Evolutionary conservation across 129 eudicot species (phyloP).

Genomic region (Flaveria brownii): DNA sequence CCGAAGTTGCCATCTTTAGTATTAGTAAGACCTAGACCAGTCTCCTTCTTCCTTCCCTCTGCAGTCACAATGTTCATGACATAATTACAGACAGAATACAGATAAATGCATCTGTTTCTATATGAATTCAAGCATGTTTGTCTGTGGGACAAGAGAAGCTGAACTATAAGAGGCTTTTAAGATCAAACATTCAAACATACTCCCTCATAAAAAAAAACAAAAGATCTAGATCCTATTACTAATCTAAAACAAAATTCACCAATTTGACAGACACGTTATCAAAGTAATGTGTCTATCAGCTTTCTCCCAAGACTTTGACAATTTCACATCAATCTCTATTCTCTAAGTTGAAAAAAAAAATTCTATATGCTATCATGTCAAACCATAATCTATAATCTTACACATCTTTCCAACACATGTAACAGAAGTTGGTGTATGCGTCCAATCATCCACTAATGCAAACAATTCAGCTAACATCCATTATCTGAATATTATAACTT

Average conservation of each 20-base stretch:
- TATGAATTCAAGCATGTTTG: not conserved
- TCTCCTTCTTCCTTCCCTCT: slow-evolving; percentile 45
- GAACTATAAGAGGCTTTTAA: slow-evolving; percentile 6
- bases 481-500: not conserved
- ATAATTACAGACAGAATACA: not conserved
- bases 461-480: not conserved
- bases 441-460: not conserved
- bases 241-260: slow-evolving; percentile 4
- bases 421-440: not conserved
- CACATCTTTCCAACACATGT: not conserved
- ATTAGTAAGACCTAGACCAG: slow-evolving; percentile 65
- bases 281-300: not conserved
- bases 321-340: not conserved
- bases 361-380: not conserved
- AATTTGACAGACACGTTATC: not conserved
- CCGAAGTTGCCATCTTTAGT: slow-evolving; percentile 86
- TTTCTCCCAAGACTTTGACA: not conserved
- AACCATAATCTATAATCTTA: not conserved
- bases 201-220: not conserved
- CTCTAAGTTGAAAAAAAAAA: not conserved
- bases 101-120: not conserved
- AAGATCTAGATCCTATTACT: not conserved
- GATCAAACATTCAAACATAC: not conserved
- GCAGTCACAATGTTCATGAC: slow-evolving; percentile 13
- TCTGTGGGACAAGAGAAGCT: not conserved